A percentile compares a stretch with the other conserved stretches of the same genome.
Conservation (phyloP, 2,329 filamentous ascomycete genomes). For the Colletotrichum costaricense region DNA sequence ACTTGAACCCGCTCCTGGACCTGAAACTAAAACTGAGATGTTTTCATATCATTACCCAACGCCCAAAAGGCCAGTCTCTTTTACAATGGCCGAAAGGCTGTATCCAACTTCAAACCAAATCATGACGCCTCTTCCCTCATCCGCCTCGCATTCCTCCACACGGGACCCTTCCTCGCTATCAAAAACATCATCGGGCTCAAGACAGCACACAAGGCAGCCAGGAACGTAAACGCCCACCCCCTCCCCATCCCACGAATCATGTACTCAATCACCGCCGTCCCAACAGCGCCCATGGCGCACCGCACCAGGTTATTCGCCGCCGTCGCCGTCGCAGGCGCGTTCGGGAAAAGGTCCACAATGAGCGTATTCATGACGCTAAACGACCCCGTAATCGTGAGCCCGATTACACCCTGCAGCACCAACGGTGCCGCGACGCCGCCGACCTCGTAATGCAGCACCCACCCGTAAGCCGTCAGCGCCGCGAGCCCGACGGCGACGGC, state of each 20-base stretch:
- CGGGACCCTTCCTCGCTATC: slow-evolving; percentile 59
- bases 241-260: slow-evolving; percentile 68
- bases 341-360: slow-evolving; percentile 71
- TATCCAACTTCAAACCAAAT: background rate
- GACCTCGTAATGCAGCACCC: slow-evolving; percentile 63
- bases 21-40: background rate
- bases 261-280: slow-evolving; percentile 68
- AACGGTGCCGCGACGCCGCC: slow-evolving; percentile 66
- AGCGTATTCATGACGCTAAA: slow-evolving; percentile 74
- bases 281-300: slow-evolving; percentile 70
- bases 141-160: slow-evolving; percentile 62
- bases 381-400: slow-evolving; percentile 67
- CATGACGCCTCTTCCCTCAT: slow-evolving; percentile 42
- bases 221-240: slow-evolving; percentile 72
- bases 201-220: slow-evolving; percentile 61
- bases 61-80: background rate
- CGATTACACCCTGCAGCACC: slow-evolving; percentile 67
- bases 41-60: background rate
- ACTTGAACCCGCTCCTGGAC: background rate
- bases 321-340: slow-evolving; percentile 70
- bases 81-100: background rate
- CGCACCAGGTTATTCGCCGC: slow-evolving; percentile 73
- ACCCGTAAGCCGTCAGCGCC: slow-evolving; percentile 67
- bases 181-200: slow-evolving; percentile 62
- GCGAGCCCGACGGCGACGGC: slow-evolving; percentile 65